These are phyloP conservation scores for Pogostemon cablin DNA, from an alignment of 257 asterid genomes.

Conservation along the genomic window DNA sequence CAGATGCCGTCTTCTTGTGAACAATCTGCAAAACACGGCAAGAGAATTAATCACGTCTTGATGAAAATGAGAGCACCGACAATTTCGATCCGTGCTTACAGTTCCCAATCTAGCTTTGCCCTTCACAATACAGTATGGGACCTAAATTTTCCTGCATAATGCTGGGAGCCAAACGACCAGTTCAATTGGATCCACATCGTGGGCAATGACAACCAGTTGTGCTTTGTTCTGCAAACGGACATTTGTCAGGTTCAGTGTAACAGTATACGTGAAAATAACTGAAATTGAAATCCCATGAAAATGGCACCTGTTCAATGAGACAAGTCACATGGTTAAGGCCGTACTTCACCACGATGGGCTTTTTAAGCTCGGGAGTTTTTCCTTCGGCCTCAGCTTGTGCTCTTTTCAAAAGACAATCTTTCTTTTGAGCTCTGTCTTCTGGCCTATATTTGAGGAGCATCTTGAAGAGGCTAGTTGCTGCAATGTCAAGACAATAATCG, in stretches of 20 bases:
- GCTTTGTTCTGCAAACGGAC: conserved; percentile 49
- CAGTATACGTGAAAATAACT: no score
- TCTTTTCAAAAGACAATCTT: conserved; percentile 47
- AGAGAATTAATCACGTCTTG: background rate
- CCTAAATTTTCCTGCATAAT: conserved; percentile 58
- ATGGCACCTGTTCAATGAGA: conserved; percentile 51
- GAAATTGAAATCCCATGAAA: background rate
- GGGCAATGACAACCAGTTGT: conserved; percentile 57
- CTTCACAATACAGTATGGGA: conserved; percentile 54
- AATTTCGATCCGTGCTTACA: conserved; percentile 26
- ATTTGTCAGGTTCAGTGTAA: background rate
- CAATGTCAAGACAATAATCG: background rate
- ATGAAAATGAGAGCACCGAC: background rate
- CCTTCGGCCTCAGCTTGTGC: conserved; percentile 60
- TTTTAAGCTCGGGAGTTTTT: conserved; percentile 43
- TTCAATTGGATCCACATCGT: conserved; percentile 61
- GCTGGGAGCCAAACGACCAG: conserved; percentile 63
- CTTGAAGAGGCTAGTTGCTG: conserved; percentile 50
- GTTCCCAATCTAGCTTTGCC: conserved; percentile 58
- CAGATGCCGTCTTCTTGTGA: conserved; percentile 56
- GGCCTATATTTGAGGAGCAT: conserved; percentile 54
- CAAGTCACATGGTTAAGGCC: conserved; percentile 57
- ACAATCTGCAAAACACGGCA: conserved; percentile 41
- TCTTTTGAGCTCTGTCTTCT: conserved; percentile 49
- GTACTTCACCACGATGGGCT: conserved; percentile 53